Conservation (phyloP, 192 early-diverging fungal species). For the Rhizoclosmatium globosum region DNA sequence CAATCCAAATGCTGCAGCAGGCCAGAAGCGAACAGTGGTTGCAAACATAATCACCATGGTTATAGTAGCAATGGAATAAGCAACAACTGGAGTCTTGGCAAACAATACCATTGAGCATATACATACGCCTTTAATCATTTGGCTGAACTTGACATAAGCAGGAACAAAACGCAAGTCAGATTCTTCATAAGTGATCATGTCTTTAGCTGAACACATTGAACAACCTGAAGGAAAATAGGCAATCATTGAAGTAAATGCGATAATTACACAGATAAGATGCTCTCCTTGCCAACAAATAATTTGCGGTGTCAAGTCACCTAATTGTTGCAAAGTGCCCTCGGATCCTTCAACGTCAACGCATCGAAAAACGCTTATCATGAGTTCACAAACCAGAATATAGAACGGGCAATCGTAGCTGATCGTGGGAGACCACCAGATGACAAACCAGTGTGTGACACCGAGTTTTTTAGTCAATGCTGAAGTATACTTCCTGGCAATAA, state of each 20-base stretch:
- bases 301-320: neutral
- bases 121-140: neutral
- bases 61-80: neutral
- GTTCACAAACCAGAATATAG: constrained; percentile 5
- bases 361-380: neutral
- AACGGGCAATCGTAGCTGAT: neutral
- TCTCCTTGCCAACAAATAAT: constrained; percentile 16
- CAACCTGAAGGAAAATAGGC: constrained; percentile 11
- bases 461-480: neutral
- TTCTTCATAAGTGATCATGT: constrained; percentile 1
- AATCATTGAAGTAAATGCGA: neutral
- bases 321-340: neutral
- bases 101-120: constrained; percentile 3
- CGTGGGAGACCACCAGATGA: constrained; percentile 5
- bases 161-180: neutral
- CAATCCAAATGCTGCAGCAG: neutral
- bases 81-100: neutral
- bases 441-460: neutral
- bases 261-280: neutral
- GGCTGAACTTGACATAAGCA: neutral
- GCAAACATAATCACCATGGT: neutral
- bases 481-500: neutral
- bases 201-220: neutral
- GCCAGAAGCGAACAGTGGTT: neutral
- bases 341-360: neutral